phyloP scores from a whole-genome alignment of 805 yeast species.

The Sungouiella thailandica region DNA sequence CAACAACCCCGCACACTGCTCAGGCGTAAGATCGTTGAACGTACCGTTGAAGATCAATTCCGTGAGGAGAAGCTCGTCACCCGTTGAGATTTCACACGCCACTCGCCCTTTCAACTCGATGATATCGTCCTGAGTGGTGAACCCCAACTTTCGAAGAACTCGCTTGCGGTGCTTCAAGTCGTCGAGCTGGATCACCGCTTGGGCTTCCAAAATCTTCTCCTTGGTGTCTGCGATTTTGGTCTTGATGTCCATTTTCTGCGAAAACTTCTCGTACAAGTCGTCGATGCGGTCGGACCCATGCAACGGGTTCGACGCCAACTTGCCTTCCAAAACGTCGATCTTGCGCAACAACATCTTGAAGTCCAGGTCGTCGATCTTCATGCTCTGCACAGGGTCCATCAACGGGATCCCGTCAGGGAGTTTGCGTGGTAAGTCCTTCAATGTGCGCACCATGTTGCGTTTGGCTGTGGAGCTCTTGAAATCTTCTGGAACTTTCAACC shows the following conservation, averaged over 20 bases:
- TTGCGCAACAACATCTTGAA: slow-evolving; percentile 70
- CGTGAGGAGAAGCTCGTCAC: slow-evolving; percentile 79
- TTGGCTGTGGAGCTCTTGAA: slow-evolving; percentile 52
- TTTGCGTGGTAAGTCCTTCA: slow-evolving; percentile 75
- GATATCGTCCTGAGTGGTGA: slow-evolving; percentile 80
- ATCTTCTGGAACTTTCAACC: slow-evolving; percentile 78
- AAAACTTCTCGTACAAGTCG: slow-evolving; percentile 61
- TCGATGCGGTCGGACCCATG: slow-evolving; percentile 55
- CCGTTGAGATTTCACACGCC: slow-evolving; percentile 93
- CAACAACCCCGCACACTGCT: slow-evolving; percentile 85
- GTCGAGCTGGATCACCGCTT: slow-evolving; percentile 88
- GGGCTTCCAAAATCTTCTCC: slow-evolving; percentile 72
- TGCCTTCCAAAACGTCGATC: slow-evolving; percentile 76
- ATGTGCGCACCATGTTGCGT: slow-evolving; percentile 62
- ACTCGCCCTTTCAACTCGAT: slow-evolving; percentile 96
- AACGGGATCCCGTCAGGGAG: slow-evolving; percentile 90
- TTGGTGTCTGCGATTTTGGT: slow-evolving; percentile 54
- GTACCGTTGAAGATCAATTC: slow-evolving; percentile 94
- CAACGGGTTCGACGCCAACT: slow-evolving; percentile 65
- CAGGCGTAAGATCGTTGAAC: slow-evolving; percentile 81
- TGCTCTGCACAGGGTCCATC: slow-evolving; percentile 84
- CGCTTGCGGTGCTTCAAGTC: slow-evolving; percentile 90
- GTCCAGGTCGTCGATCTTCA: slow-evolving; percentile 84
- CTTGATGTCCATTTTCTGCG: slow-evolving; percentile 57
- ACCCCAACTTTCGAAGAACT: slow-evolving; percentile 87